These are phyloP conservation scores for Ajuga chamaepitys DNA, from an alignment of 257 asterid species.

Conservation along the genomic window DNA sequence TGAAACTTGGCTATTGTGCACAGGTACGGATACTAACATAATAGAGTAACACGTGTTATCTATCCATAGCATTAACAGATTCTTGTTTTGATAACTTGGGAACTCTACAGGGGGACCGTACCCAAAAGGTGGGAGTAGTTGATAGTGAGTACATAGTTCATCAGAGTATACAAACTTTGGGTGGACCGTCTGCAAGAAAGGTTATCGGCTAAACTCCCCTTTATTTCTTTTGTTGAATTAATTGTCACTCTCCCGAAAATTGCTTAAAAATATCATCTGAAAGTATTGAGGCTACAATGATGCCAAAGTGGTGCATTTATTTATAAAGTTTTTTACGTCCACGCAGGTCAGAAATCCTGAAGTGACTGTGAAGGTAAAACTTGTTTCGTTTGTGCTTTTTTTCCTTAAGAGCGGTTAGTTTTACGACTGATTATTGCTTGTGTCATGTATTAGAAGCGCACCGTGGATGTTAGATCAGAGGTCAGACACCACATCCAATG, in stretches of 20 bases:
- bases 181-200: conserved; percentile 71
- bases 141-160: conserved; percentile 89
- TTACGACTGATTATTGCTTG: neutral
- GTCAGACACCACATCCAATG: conserved; percentile 30
- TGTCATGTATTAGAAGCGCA: conserved; percentile 43
- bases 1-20: conserved; percentile 96
- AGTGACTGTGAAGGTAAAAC: conserved; percentile 43
- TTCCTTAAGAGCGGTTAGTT: neutral
- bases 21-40: conserved; percentile 46
- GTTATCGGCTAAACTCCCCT: conserved; percentile 25
- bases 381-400: neutral
- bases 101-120: conserved; percentile 68
- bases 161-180: conserved; percentile 95
- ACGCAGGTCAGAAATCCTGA: conserved; percentile 41
- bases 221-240: neutral
- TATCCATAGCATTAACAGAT: neutral
- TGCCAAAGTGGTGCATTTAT: neutral
- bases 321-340: conserved; percentile 1
- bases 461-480: conserved; percentile 77
- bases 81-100: neutral
- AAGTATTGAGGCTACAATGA: neutral
- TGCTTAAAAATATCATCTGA: neutral
- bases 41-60: neutral
- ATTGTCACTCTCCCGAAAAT: neutral
- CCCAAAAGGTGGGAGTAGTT: conserved; percentile 86